Base-by-base conservation (phyloP, 2,329 filamentous ascomycete genomes). In the Metarhizium rileyi region DNA sequence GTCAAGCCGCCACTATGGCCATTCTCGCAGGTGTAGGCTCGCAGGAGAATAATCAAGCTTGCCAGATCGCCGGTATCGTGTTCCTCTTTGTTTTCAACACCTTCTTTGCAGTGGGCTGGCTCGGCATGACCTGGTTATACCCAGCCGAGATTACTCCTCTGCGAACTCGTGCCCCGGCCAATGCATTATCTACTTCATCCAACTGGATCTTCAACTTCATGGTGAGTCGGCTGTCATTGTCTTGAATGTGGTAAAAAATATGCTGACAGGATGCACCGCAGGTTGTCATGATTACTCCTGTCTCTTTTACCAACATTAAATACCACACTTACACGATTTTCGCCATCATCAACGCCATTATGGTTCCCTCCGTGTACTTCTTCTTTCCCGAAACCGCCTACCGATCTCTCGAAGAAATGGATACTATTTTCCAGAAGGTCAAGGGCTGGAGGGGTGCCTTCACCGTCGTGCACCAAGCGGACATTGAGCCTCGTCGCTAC, bases 111-210 rank as follows among this genome's bases (percentile, higher is more conserved):
- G 58, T 80, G 41, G 80, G 77, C 1, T 82, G 79, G 65, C 75
- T 79, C 2, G 76, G 78, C 3, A 73, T 77, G 59, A 73, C 70
- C 0, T 84, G 81, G 80, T 71, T 84, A 1, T 85, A 85, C 61
- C 80, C 81, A 61, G 75, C 76, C 16, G 83, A 86, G 61, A 78
- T 86, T 52, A 80, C 81, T 63, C 81, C 83, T 9, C 76, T 85
- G 65, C 78, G 80, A 54, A 84, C 84, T 49, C 78, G 83, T 28
- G 79, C 79, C 0, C 77, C 77, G 0, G 78, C 78, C 30, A 81
- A 80, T 53, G 80, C 78, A 10, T 60, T 81, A 30, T 68, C 71
- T 0, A 76, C 75, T 0, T 70, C 69, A 5, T 74, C 71, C 7
- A 81, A 81, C 64, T 81, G 77, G 77, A 76, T 80, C 46, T 82